phyloP scores from a whole-genome alignment of 441 rosid species.

The Eruca vesicaria region DNA sequence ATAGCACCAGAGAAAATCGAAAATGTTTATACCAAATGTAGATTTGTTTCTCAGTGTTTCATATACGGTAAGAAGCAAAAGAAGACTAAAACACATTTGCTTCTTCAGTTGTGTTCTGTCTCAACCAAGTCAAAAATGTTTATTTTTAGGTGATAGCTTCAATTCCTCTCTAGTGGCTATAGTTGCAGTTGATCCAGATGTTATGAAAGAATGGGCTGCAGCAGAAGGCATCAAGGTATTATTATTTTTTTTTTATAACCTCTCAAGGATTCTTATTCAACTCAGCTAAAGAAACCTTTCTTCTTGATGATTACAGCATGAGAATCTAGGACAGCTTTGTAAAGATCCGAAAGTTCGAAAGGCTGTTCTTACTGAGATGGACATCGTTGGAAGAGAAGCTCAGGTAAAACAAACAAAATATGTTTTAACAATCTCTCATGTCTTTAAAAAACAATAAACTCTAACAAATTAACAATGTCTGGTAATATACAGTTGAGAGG shows the following conservation, averaged over 20 bases:
- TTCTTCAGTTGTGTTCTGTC: neutral
- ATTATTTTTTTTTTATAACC: neutral
- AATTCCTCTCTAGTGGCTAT: conserved; percentile 60
- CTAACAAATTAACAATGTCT: neutral
- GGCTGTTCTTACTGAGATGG: conserved; percentile 67
- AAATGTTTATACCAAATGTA: conserved; percentile 89
- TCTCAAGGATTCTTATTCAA: neutral
- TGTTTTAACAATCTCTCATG: neutral
- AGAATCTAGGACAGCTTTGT: conserved; percentile 52
- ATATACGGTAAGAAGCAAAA: conserved; percentile 59
- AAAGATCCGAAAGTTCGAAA: conserved; percentile 49
- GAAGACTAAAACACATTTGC: neutral
- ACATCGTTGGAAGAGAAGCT: conserved; percentile 54
- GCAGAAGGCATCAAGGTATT: conserved; percentile 62
- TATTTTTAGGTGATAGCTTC: conserved; percentile 61
- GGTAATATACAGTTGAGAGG: conserved; percentile 53
- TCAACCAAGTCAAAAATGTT: conserved; percentile 17
- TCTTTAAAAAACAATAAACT: neutral
- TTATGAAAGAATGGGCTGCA: conserved; percentile 61
- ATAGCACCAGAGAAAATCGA: conserved; percentile 98
- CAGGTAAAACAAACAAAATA: conserved; percentile 37
- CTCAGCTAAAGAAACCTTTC: neutral
- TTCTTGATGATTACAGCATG: conserved; percentile 40
- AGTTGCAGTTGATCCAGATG: conserved; percentile 61
- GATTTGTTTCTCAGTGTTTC: conserved; percentile 74